These are phyloP conservation scores for Cajanus cajan DNA, from an alignment of 306 rosid genomes.

Conservation along the genomic window DNA sequence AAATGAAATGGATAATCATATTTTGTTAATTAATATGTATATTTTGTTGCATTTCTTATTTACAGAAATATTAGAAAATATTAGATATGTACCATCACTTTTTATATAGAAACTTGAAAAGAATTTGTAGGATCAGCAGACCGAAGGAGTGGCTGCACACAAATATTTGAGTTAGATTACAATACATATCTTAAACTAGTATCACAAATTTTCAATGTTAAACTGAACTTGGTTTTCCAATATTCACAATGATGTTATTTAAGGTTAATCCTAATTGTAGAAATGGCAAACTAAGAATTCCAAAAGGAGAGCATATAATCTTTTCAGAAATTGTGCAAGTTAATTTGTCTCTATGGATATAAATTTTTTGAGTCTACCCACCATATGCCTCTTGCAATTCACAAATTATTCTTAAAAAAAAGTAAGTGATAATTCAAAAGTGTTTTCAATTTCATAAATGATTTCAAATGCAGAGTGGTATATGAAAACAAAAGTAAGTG, in stretches of 20 bases:
- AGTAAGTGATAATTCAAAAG: too few relatives aligned
- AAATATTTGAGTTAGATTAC: constrained; percentile 32
- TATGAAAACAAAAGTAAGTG: background rate
- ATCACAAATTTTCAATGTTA: constrained; percentile 17
- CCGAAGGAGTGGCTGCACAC: constrained; percentile 69
- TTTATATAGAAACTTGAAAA: constrained; percentile 57
- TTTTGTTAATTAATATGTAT: constrained; percentile 7
- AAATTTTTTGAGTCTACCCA: background rate
- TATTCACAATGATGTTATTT: background rate
- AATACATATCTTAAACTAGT: background rate
- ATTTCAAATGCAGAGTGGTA: background rate
- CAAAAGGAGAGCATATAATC: background rate
- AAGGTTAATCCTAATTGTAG: background rate
- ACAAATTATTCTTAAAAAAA: constrained; percentile 25
- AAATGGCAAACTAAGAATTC: constrained; percentile 13
- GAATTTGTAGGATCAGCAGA: constrained; percentile 47
- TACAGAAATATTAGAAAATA: background rate
- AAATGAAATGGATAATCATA: constrained; percentile 40
- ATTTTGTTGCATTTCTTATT: background rate
- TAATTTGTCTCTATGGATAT: constrained; percentile 17
- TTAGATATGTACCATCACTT: constrained; percentile 40
- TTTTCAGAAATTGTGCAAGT: constrained; percentile 13
- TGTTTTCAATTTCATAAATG: background rate
- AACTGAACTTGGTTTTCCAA: background rate
- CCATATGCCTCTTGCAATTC: background rate